Evolutionary conservation across 2,329 filamentous ascomycete species (phyloP), one percentile per base, ranked within the genome.

Genomic region (Nigrograna mackinnonii): DNA sequence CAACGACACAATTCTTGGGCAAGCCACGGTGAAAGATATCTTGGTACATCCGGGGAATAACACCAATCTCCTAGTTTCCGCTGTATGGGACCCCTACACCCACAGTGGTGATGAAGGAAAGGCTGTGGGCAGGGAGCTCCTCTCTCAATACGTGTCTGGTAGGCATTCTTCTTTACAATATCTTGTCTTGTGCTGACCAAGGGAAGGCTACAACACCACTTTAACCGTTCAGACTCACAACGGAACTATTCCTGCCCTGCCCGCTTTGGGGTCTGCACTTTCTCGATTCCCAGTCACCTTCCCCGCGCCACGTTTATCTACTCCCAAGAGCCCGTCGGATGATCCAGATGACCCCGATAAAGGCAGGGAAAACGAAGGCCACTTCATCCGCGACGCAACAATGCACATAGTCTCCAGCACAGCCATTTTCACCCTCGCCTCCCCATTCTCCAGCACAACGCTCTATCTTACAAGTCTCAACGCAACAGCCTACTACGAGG

Each of bases 81-180:
- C 85, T 1, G 76, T 79, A 1, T 97, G 91, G 89, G 82, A 88
- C 51, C 91, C 91, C 1, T 68, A 75, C 3, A 77, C 66, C 4
- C 66, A 80, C 45, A 81, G 84, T 26, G 89, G 88, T 7, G 55
- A 75, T n/a, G 62, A 76, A 39, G 87, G 83, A 2, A 76, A 76
- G 32, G 66, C 74, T 20, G 77, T 85, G 47, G 91, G 88, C 2
- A 79, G 82, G 39, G 80, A 91, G 35, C 73, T 96, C 16, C 69
- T 97, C 7, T 95, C 90, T 2, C 83, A 89, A 55, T 97, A 94
- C 59, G 75, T 96, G 9, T 97, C 91, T 3, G 91, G 79, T 80
- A 60, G 35, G 66, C 50, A n/a, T 32, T 11, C 4, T 11, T 14
- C 14, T 22, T 19, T 26, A 13, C 13, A 17, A 16, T 17, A 20